Percentiles rank a stretch among this genome's conserved stretches.
Conservation (phyloP, 352 stramenopile species). For the Pythium chondricola region DNA sequence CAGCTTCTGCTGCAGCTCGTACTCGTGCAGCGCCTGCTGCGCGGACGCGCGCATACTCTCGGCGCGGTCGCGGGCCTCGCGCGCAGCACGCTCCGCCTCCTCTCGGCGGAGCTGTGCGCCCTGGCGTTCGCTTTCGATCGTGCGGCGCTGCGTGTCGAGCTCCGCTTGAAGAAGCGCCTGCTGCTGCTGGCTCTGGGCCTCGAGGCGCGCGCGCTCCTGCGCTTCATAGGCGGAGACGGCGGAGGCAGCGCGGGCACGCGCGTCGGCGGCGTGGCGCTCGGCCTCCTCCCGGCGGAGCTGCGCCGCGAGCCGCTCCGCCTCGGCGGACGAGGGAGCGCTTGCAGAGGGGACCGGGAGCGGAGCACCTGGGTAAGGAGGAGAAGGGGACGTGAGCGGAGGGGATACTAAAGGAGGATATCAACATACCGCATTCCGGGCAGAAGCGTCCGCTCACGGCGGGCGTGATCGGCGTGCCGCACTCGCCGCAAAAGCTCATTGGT, state of each 20-base stretch:
- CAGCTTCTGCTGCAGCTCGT: constrained; percentile 55
- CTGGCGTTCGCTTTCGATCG: constrained; percentile 44
- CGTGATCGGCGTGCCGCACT: constrained; percentile 62
- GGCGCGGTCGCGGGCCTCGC: constrained; percentile 54
- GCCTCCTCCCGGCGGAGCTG: constrained; percentile 39
- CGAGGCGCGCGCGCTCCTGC: constrained; percentile 40
- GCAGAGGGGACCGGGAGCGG: not conserved
- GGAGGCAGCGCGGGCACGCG: constrained; percentile 27
- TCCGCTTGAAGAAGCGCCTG: constrained; percentile 15
- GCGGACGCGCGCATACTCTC: constrained; percentile 58
- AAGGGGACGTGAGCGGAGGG: constrained; percentile 4
- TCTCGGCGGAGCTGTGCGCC: constrained; percentile 39
- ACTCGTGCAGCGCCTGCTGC: constrained; percentile 52
- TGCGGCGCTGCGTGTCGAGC: constrained; percentile 32
- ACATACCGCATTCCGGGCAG: constrained; percentile 71
- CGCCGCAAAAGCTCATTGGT: constrained; percentile 82
- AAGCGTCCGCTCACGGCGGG: constrained; percentile 52
- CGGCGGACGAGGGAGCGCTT: constrained; percentile 10
- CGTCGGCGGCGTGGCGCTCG: constrained; percentile 36
- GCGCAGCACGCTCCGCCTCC: constrained; percentile 52
- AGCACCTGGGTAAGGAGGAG: not conserved
- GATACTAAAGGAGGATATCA: constrained; percentile 1
- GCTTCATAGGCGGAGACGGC: constrained; percentile 41
- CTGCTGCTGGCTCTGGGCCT: constrained; percentile 28
- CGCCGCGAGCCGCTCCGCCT: constrained; percentile 14